Conservation (phyloP, 805 yeast genomes). For the Metschnikowia aberdeeniae region DNA sequence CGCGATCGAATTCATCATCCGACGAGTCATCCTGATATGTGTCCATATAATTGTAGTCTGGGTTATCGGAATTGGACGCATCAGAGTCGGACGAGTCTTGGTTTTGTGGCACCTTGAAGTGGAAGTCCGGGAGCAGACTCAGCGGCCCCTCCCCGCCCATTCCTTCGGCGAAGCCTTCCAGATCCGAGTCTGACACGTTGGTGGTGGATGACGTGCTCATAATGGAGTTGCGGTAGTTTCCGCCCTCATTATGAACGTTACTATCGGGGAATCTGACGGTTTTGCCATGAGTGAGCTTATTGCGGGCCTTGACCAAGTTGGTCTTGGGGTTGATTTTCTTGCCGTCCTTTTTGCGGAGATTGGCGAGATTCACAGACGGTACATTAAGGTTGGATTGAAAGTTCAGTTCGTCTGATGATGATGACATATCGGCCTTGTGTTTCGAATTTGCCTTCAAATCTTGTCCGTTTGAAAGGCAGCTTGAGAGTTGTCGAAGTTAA, state of each 20-base stretch:
- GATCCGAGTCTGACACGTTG: constrained; percentile 12
- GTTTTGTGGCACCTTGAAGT: constrained; percentile 7
- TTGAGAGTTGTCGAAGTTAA: too few species aligned
- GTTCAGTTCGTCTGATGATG: constrained; percentile 32
- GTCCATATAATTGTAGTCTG: constrained; percentile 4
- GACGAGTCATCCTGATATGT: constrained; percentile 17
- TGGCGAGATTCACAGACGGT: constrained; percentile 30
- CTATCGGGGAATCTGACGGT: constrained; percentile 30
- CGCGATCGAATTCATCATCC: constrained; percentile 10
- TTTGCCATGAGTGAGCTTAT: constrained; percentile 20
- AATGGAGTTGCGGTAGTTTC: constrained; percentile 24
- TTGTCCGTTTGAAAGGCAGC: too few species aligned
- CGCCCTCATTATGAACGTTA: background rate
- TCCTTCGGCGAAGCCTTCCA: background rate
- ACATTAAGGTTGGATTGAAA: constrained; percentile 27
- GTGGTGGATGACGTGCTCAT: constrained; percentile 25
- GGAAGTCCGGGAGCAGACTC: constrained; percentile 14
- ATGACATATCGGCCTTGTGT: background rate
- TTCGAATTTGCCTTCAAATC: too few species aligned
- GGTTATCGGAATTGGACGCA: constrained; percentile 3
- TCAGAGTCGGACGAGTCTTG: constrained; percentile 5
- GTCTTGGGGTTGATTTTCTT: constrained; percentile 13
- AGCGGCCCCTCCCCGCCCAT: constrained; percentile 1
- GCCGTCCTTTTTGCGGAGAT: constrained; percentile 18
- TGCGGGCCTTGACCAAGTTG: constrained; percentile 19